phyloP scores from a whole-genome alignment of 2,329 filamentous ascomycete species.

The Talaromyces rugulosus region DNA sequence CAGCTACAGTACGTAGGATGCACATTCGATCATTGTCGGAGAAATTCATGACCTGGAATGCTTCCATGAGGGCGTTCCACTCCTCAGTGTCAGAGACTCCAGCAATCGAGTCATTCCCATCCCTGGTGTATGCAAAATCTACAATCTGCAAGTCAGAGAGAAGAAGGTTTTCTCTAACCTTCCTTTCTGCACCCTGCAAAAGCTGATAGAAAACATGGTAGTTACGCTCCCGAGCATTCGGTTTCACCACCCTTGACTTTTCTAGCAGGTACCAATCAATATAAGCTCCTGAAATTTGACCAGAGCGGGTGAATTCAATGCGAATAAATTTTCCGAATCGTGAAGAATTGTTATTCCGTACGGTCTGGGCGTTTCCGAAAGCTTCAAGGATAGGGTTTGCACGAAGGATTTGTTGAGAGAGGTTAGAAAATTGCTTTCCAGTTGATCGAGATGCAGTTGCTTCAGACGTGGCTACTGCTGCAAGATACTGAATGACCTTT shows the following conservation, averaged over 20 bases:
- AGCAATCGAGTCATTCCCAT: slow-evolving; percentile 85
- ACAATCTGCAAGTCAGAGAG: slow-evolving; percentile 71
- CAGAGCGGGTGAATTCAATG: slow-evolving; percentile 84
- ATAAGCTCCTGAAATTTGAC: slow-evolving; percentile 90
- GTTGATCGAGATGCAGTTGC: slow-evolving; percentile 58
- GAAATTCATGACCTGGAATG: slow-evolving; percentile 92
- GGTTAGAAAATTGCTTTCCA: slow-evolving; percentile 68
- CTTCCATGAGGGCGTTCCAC: slow-evolving; percentile 85
- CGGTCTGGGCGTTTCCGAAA: slow-evolving; percentile 96
- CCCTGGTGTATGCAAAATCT: slow-evolving; percentile 86
- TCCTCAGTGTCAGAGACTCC: slow-evolving; percentile 88
- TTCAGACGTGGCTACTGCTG: slow-evolving; percentile 85
- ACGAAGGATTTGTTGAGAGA: slow-evolving; percentile 92
- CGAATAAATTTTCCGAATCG: slow-evolving; percentile 98
- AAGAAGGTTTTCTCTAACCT: slow-evolving; percentile 71
- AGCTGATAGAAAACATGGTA: slow-evolving; percentile 98
- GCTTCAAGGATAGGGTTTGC: slow-evolving; percentile 97
- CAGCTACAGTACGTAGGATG: slow-evolving; percentile 82
- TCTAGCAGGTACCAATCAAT: slow-evolving; percentile 98
- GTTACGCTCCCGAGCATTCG: slow-evolving; percentile 84
- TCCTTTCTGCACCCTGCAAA: slow-evolving; percentile 71
- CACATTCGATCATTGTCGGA: slow-evolving; percentile 75
- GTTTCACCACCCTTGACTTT: slow-evolving; percentile 91
- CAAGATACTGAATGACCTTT: slow-evolving; percentile 98
- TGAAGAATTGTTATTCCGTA: slow-evolving; percentile 97